These are phyloP conservation scores for Brassica nigra DNA, from an alignment of 345 rosid genomes.

Conservation along the genomic window DNA sequence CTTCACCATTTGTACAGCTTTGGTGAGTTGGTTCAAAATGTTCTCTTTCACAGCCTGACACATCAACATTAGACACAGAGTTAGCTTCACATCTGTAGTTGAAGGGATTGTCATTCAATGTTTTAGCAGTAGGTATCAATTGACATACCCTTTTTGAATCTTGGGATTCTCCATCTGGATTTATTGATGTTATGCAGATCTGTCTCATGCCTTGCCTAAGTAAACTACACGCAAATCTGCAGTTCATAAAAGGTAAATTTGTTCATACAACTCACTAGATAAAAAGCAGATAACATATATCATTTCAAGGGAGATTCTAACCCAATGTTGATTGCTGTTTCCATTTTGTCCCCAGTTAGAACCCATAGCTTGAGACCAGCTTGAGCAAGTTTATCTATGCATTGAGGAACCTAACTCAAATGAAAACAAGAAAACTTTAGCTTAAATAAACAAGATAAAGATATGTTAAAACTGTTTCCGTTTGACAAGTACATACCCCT, in stretches of 20 bases:
- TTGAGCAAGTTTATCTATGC: constrained; percentile 97
- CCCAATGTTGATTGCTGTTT: constrained; percentile 99
- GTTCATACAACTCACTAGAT: constrained; percentile 15
- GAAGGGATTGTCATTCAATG: background rate
- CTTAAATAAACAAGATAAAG: constrained; percentile 20
- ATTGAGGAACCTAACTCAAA: constrained; percentile 79
- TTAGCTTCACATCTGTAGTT: background rate
- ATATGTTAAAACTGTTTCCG: constrained; percentile 2
- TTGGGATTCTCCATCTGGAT: constrained; percentile 52
- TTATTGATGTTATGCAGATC: constrained; percentile 63
- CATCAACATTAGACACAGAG: constrained; percentile 32
- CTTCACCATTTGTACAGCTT: constrained; percentile 83
- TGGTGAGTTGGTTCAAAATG: constrained; percentile 74
- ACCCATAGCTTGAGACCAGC: constrained; percentile 99
- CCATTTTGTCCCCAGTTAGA: constrained; percentile 99
- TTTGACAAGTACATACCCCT: constrained; percentile 58
- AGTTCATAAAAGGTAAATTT: constrained; percentile 28
- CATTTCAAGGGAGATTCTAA: constrained; percentile 39
- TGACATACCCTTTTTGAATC: constrained; percentile 63
- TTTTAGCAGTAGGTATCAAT: background rate
- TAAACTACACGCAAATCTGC: constrained; percentile 90
- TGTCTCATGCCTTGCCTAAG: constrained; percentile 97
- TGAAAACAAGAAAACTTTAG: constrained; percentile 22
- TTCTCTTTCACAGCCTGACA: constrained; percentile 73
- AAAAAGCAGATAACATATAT: constrained; percentile 5